Base-by-base conservation (phyloP, 1,139 yeast genomes). In the Pichiaceae sp. region DNA sequence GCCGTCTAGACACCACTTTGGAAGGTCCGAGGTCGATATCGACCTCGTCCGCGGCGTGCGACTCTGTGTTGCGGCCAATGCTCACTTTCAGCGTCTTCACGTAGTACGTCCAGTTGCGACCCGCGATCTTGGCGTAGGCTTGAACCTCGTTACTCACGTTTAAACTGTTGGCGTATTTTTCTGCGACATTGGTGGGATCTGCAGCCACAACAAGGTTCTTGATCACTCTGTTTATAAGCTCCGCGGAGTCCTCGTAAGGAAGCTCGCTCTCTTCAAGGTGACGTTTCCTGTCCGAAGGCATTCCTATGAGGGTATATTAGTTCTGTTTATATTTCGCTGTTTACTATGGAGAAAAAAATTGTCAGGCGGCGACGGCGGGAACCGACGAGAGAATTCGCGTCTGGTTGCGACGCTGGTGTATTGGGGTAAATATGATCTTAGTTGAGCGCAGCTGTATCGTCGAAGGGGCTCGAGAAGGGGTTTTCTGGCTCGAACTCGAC, bases 1-100 rank as follows among this genome's bases (percentile, higher is more conserved):
- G 98, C 48, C 74, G 78, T 47, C 98, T 72, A 19, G 93, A 79
- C 8, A 91, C 97, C 17, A 91, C 95, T 57, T 91, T 91, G 9
- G 96, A 93, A 1, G 98, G 98, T 3, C 96, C 96, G 51, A 91
- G 65, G 61, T 91, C 98, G 38, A 91, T 87, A 53, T 87, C 93
- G 19, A 85, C 78, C 3, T 34, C 18, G n/a, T 58, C 64, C 18
- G 21, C n/a, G 24, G 37, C 35, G 23, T 45, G 48, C 4, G 49
- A 43, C 36, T 80, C 95, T 1, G 95, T 84, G 47, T 82, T 81
- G 53, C 98, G 71, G 11, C 98, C 98, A 40, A 91, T 83, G 3
- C 81, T 66, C 5, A 91, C 74, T 15, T 72, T 72, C 39, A 91
- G 65, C n/a, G 78, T 69, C 55, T 87, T 86, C 35, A 91, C 96